phyloP scores from a whole-genome alignment of 2,329 filamentous ascomycete species.

The Calycina herbarum region DNA sequence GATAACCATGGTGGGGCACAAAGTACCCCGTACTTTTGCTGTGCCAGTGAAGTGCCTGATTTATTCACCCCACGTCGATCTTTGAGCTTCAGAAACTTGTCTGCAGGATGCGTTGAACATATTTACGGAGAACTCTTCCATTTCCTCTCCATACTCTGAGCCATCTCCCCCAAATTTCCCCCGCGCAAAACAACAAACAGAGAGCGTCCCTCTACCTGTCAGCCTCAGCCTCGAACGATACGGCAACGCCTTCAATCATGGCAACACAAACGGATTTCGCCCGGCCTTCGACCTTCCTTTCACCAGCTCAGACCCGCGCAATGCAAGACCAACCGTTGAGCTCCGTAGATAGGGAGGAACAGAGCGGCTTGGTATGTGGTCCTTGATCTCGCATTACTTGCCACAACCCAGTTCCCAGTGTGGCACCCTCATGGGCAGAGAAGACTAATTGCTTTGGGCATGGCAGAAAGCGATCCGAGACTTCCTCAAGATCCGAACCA shows the following conservation, averaged over 20 bases:
- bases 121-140: not conserved
- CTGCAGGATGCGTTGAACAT: constrained; percentile 1
- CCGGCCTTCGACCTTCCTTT: constrained; percentile 40
- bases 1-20: not conserved
- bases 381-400: constrained; percentile 10
- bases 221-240: constrained; percentile 3
- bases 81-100: not conserved
- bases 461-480: constrained; percentile 83
- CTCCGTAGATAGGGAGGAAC: constrained; percentile 72
- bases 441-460: constrained; percentile 9
- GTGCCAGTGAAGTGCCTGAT: not conserved
- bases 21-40: not conserved
- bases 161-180: not conserved
- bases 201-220: not conserved
- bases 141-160: not conserved
- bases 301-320: constrained; percentile 35
- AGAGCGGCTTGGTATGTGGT: constrained; percentile 70
- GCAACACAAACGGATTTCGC: constrained; percentile 29
- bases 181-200: not conserved
- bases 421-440: constrained; percentile 5
- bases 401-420: not conserved
- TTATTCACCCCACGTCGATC: not conserved
- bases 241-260: constrained; percentile 21
- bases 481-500: constrained; percentile 93
- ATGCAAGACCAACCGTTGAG: constrained; percentile 48